phyloP scores from a whole-genome alignment of 805 yeast species.

The Suhomyces emberorum region DNA sequence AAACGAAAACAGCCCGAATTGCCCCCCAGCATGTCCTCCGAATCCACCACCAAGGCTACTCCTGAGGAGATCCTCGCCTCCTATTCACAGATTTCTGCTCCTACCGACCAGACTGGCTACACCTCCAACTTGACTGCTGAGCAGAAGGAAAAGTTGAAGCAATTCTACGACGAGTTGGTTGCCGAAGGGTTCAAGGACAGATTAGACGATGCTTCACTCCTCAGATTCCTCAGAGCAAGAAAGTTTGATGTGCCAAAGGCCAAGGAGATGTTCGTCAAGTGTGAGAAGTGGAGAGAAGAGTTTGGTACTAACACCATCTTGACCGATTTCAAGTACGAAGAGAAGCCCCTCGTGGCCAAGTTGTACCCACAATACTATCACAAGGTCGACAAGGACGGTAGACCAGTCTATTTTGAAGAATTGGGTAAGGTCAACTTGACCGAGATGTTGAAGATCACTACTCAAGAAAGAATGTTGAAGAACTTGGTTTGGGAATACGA shows the following conservation, averaged over 20 bases:
- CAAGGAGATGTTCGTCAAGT: slow-evolving; percentile 73
- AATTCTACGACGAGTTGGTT: slow-evolving; percentile 54
- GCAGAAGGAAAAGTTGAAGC: slow-evolving; percentile 58
- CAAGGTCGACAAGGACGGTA: slow-evolving; percentile 94
- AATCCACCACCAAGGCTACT: slow-evolving; percentile 2
- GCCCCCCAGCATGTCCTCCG: neutral
- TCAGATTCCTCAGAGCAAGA: slow-evolving; percentile 90
- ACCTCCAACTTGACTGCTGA: slow-evolving; percentile 75
- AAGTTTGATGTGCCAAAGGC: slow-evolving; percentile 84
- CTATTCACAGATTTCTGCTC: slow-evolving; percentile 70
- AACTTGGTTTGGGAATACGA: slow-evolving; percentile 98
- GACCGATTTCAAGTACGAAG: slow-evolving; percentile 86
- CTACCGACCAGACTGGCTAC: slow-evolving; percentile 64
- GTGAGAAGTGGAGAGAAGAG: slow-evolving; percentile 90
- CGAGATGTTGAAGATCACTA: slow-evolving; percentile 90
- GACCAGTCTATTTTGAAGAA: slow-evolving; percentile 94
- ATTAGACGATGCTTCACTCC: slow-evolving; percentile 79
- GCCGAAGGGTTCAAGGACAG: slow-evolving; percentile 72
- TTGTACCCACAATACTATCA: slow-evolving; percentile 97
- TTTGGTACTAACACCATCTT: slow-evolving; percentile 85
- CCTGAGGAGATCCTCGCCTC: slow-evolving; percentile 45
- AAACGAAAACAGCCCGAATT: too few relatives aligned
- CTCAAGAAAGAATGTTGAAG: slow-evolving; percentile 93
- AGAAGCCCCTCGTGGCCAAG: slow-evolving; percentile 84
- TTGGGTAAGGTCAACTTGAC: slow-evolving; percentile 85